Conservation (phyloP, 257 asterid species). For the Lantana camara region DNA sequence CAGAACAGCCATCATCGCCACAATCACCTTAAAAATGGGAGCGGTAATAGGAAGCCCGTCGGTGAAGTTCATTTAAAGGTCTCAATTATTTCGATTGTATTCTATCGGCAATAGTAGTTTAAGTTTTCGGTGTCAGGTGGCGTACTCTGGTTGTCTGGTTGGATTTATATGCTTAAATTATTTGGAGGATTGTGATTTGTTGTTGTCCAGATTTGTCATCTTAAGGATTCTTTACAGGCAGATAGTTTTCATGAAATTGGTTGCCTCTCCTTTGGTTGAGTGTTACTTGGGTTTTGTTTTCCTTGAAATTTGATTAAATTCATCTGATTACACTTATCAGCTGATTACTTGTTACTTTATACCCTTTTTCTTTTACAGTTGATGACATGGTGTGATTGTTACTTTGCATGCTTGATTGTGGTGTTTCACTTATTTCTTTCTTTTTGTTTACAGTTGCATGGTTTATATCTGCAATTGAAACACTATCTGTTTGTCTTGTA, state of each 20-base stretch:
- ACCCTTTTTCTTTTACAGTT: not conserved
- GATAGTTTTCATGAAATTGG: conserved; percentile 1
- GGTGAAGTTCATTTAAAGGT: conserved; percentile 98
- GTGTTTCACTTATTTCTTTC: not conserved
- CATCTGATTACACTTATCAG: not conserved
- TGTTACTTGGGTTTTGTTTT: not conserved
- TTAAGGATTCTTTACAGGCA: not conserved
- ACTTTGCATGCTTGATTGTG: conserved; percentile 11
- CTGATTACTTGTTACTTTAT: conserved; percentile 13
- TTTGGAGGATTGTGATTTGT: not conserved
- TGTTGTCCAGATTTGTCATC: not conserved
- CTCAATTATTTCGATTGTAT: conserved; percentile 5
- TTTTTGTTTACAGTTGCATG: conserved; percentile 15
- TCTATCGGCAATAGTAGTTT: conserved; percentile 19
- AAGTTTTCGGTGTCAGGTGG: not conserved
- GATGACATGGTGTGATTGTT: not conserved
- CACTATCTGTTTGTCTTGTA: conserved; percentile 19
- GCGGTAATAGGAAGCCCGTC: conserved; percentile 52
- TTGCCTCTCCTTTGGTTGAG: conserved; percentile 11
- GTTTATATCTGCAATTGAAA: not conserved
- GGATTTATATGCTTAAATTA: not conserved
- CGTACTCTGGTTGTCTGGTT: conserved; percentile 13
- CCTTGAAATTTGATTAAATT: not conserved
- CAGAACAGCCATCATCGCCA: conserved; percentile 26
- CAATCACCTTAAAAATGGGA: conserved; percentile 35